phyloP scores from a whole-genome alignment of 2,329 filamentous ascomycete genomes.

The Aspergillus novofumigatus region DNA sequence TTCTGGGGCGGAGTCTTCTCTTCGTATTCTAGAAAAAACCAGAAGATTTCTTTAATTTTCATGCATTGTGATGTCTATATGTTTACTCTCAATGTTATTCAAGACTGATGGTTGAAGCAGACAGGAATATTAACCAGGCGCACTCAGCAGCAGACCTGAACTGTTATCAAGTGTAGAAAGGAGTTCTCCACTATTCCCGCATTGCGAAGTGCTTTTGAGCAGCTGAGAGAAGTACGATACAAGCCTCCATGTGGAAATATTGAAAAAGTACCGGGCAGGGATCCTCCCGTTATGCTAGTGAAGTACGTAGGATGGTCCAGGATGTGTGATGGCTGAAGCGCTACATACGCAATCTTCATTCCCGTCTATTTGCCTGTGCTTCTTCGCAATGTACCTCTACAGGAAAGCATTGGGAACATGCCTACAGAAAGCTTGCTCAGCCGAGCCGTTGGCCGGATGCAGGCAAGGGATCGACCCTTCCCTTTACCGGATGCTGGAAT shows the following conservation, averaged over 20 bases:
- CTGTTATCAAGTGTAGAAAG: no score
- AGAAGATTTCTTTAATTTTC: neutral
- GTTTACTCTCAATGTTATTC: no score
- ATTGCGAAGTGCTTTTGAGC: neutral
- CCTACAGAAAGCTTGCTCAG: neutral
- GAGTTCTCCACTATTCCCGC: no score
- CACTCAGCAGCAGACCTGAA: no score
- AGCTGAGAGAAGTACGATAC: neutral
- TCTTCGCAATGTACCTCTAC: neutral
- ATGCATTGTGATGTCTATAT: no score
- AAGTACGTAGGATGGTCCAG: neutral
- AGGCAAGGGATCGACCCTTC: no score
- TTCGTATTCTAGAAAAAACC: neutral
- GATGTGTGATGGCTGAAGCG: neutral
- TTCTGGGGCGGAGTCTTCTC: neutral
- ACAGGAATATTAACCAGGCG: no score
- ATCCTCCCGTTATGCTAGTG: neutral
- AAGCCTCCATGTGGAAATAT: neutral
- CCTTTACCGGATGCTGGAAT: neutral
- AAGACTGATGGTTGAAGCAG: no score
- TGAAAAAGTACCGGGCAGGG: neutral
- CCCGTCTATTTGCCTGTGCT: neutral
- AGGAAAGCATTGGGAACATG: neutral
- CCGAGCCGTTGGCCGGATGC: neutral
- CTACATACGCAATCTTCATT: neutral